phyloP scores from a whole-genome alignment of 495 filamentous ascomycete species.

The Baudoinia panamericana region DNA sequence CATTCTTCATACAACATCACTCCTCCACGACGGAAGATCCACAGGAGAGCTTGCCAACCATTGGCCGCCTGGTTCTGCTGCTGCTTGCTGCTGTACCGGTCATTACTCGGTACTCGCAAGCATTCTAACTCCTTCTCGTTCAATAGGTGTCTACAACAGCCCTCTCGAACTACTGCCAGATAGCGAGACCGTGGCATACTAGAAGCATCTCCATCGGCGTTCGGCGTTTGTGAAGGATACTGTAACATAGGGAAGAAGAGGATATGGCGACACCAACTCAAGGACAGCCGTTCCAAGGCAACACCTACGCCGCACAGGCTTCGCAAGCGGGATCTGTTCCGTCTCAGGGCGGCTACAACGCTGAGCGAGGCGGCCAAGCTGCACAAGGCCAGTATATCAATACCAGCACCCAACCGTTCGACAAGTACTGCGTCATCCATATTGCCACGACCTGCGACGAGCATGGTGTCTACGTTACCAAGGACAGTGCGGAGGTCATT shows the following conservation, averaged over 20 bases:
- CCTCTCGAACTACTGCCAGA: no score
- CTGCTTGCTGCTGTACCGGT: no score
- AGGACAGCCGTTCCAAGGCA: conserved; percentile 10
- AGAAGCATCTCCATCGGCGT: conserved; percentile 5
- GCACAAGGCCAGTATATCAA: conserved; percentile 9
- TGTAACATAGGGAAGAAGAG: neutral
- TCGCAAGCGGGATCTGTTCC: neutral
- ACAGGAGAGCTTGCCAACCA: no score
- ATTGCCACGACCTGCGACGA: conserved; percentile 98
- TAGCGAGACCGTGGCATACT: neutral
- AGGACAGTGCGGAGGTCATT: conserved; percentile 97
- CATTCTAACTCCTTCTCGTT: no score
- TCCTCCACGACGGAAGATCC: no score
- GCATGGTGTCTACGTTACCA: conserved; percentile 97
- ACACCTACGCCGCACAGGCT: conserved; percentile 7
- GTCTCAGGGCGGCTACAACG: conserved; percentile 5
- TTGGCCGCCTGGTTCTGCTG: no score
- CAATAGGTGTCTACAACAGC: no score
- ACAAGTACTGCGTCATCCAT: conserved; percentile 94
- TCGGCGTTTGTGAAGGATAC: conserved; percentile 5
- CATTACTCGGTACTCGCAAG: no score
- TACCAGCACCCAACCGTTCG: conserved; percentile 26
- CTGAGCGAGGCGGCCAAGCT: conserved; percentile 3
- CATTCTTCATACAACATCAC: no score
- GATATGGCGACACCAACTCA: conserved; percentile 4